A percentile compares a stretch with the other conserved stretches of the same genome.
Conservation (phyloP, 129 eudicot genomes). For the Dittrichia graveolens region DNA sequence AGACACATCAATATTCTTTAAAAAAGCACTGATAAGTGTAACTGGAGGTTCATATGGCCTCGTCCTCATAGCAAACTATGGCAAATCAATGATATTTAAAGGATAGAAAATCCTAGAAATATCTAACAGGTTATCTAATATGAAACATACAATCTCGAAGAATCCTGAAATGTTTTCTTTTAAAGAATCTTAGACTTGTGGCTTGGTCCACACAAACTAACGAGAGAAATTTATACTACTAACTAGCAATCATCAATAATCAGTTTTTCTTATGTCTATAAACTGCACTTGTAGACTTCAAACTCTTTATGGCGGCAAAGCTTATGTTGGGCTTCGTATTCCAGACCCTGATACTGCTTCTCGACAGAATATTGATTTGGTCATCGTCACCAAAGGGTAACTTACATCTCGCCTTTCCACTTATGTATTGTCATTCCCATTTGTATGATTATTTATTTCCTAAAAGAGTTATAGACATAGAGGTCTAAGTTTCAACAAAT, state of each 20-base stretch:
- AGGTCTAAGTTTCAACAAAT: background rate
- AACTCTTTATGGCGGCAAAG: conserved; percentile 76
- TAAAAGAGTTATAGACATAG: conserved; percentile 11
- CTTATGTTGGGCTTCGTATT: conserved; percentile 76
- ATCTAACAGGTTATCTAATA: background rate
- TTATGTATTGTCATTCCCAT: background rate
- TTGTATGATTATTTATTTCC: background rate
- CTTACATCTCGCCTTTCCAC: conserved; percentile 9
- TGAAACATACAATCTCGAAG: background rate
- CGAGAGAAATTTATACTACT: conserved; percentile 1
- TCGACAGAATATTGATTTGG: conserved; percentile 65
- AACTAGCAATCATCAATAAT: conserved; percentile 15
- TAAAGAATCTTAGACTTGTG: conserved; percentile 8
- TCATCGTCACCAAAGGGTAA: conserved; percentile 67
- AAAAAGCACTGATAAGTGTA: background rate
- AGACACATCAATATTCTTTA: background rate
- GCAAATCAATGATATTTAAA: too few relatives aligned
- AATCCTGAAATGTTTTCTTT: background rate
- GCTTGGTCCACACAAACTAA: conserved; percentile 7
- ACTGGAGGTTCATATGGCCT: background rate
- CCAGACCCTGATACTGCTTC: conserved; percentile 82
- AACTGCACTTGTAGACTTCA: conserved; percentile 51
- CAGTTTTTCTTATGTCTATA: conserved; percentile 18
- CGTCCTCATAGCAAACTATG: too few relatives aligned
- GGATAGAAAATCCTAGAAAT: background rate